Base-by-base conservation (phyloP, 495 filamentous ascomycete genomes). In the Penicillium macrosclerotiorum region DNA sequence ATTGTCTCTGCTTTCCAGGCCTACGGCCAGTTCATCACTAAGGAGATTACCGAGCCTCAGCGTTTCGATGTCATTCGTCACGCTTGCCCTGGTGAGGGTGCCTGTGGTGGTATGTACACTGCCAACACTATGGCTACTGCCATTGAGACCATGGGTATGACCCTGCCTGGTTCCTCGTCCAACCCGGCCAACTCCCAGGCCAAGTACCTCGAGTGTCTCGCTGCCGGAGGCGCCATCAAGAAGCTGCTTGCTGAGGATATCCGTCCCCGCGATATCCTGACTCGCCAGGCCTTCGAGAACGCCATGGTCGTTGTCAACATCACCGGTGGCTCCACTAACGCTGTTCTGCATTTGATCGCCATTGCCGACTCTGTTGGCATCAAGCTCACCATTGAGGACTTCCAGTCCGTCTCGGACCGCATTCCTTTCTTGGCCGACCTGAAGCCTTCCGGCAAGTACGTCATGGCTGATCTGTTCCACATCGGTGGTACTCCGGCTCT, bases 41-140 rank as follows among this genome's bases (percentile, higher is more conserved):
- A 91, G 16, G 83, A 96, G 57, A 96, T 97, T 63, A 83, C 76
- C 55, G 93, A 98, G 75, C 84, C 91, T 56, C 75, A 88, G 66
- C 83, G 93, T 19, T 92, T 86, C 60, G 93, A 98, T 66, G 92
- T 97, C 62, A 96, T 96, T 61, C 80, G 92, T 43, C 76, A 97
- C 67, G 93, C 93, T 25, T 96, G 92, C 67, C 92, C 92, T 30
- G 93, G 93, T 34, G 77, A 84, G 49, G 93, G 93, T 49, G 93
- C 94, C 14, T 98, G 93, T 61, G 93, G 93, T 60, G 93, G 93
- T 48, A 98, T 98, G 93, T 98, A 98, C 74, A 98, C 93, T 13
- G 93, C 93, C 42, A 98, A 98, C 77, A 98, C 93, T 37, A 95
- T 98, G 90, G 93, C 93, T 34, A 85, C 85, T 4, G 91, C 91